phyloP scores from a whole-genome alignment of 441 rosid species.

The Viola pubescens region DNA sequence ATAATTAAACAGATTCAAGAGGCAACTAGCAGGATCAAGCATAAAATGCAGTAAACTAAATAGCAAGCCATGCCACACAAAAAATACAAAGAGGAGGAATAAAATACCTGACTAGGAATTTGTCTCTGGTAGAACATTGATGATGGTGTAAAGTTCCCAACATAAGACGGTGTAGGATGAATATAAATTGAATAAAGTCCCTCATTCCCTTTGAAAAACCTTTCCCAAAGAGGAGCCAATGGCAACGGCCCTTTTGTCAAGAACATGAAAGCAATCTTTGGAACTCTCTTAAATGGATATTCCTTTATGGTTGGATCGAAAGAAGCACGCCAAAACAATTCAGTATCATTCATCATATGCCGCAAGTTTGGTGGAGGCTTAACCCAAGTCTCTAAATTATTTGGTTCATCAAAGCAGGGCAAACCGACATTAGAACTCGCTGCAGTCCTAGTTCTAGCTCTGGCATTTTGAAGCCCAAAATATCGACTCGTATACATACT shows the following conservation, averaged over 20 bases:
- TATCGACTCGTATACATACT: slow-evolving; percentile 47
- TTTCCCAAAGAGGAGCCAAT: slow-evolving; percentile 72
- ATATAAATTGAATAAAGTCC: slow-evolving; percentile 51
- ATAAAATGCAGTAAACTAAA: too few relatives aligned
- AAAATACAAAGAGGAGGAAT: too few relatives aligned
- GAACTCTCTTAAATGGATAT: slow-evolving; percentile 41
- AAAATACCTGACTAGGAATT: slow-evolving; percentile 82
- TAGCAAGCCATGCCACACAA: too few relatives aligned
- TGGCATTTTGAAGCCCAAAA: slow-evolving; percentile 31
- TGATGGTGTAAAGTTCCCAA: slow-evolving; percentile 32
- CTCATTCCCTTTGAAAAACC: slow-evolving; percentile 57
- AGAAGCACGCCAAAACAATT: slow-evolving; percentile 78
- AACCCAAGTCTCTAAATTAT: slow-evolving; percentile 39
- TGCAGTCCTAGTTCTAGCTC: slow-evolving; percentile 9
- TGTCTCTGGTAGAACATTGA: slow-evolving; percentile 66
- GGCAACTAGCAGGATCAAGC: too few relatives aligned
- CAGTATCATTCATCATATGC: slow-evolving; percentile 61
- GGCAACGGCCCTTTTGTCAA: slow-evolving; percentile 48
- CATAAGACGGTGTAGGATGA: slow-evolving; percentile 55
- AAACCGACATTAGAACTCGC: slow-evolving; percentile 33
- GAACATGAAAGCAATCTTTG: slow-evolving; percentile 75
- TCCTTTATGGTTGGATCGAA: slow-evolving; percentile 30
- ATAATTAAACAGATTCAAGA: too few relatives aligned
- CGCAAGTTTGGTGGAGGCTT: slow-evolving; percentile 37
- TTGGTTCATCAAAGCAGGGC: slow-evolving; percentile 33